Conservation (phyloP, 2,329 filamentous ascomycete species). For the Fusarium irregulare region DNA sequence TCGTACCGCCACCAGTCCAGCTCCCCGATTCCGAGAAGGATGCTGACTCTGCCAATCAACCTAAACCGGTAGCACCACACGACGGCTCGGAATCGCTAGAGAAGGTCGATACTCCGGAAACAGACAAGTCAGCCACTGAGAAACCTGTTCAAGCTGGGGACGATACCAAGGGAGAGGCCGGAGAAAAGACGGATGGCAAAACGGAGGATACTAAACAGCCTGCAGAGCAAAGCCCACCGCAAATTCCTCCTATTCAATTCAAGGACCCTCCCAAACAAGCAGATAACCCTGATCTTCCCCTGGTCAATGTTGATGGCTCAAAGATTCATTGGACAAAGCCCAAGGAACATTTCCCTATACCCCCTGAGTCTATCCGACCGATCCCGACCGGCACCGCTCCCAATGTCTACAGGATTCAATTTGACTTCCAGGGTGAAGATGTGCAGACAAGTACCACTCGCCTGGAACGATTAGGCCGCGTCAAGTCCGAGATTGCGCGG, state of each 20-base stretch:
- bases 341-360: conserved; percentile 81
- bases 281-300: conserved; percentile 30
- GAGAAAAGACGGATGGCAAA: conserved; percentile 9
- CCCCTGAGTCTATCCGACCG: conserved; percentile 74
- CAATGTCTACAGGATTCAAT: conserved; percentile 80
- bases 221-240: conserved; percentile 23
- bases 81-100: conserved; percentile 9
- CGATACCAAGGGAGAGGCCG: conserved; percentile 6
- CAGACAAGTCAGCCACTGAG: conserved; percentile 22
- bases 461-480: conserved; percentile 69
- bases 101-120: conserved; percentile 3
- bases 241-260: conserved; percentile 41
- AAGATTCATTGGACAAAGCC: conserved; percentile 78
- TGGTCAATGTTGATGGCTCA: conserved; percentile 28
- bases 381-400: conserved; percentile 79
- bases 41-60: conserved; percentile 14
- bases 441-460: conserved; percentile 70
- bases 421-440: conserved; percentile 75
- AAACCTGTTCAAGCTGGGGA: conserved; percentile 8
- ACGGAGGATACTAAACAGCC: conserved; percentile 11
- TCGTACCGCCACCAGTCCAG: conserved; percentile 29
- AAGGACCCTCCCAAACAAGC: conserved; percentile 45
- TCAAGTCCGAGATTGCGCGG: conserved; percentile 80
- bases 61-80: conserved; percentile 21
- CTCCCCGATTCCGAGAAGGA: conserved; percentile 30